Conservation (phyloP, 2,329 filamentous ascomycete species). For the Trichothecium sympodiale region DNA sequence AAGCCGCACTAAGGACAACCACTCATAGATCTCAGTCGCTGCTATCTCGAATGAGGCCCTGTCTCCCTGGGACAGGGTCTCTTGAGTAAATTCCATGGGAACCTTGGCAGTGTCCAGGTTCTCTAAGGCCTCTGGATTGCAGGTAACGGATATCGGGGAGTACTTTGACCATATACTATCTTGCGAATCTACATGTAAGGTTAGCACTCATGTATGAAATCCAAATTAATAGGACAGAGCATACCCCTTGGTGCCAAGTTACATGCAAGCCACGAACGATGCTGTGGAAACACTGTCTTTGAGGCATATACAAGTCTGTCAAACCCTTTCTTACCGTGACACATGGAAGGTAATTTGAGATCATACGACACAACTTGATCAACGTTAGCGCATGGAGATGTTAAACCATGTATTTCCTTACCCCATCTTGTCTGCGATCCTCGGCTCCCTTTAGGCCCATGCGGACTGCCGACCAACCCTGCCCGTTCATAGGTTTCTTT, state of each 20-base stretch:
- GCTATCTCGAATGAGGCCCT: conserved; percentile 49
- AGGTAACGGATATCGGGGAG: too few species aligned
- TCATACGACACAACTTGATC: conserved; percentile 62
- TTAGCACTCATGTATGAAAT: too few species aligned
- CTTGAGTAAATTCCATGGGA: conserved; percentile 8
- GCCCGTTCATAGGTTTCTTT: conserved; percentile 73
- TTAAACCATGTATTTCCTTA: conserved; percentile 26
- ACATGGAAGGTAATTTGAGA: conserved; percentile 63
- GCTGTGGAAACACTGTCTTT: conserved; percentile 60
- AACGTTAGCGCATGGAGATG: conserved; percentile 13
- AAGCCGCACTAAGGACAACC: conserved; percentile 58
- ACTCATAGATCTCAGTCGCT: conserved; percentile 58
- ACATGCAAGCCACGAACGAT: conserved; percentile 68
- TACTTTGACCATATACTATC: too few species aligned
- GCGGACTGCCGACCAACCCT: conserved; percentile 64
- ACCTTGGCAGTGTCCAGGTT: too few species aligned
- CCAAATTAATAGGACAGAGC: conserved; percentile 20
- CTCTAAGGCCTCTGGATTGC: too few species aligned
- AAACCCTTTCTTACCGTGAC: conserved; percentile 74
- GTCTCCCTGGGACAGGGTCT: conserved; percentile 21
- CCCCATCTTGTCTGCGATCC: conserved; percentile 61
- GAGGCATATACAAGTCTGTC: conserved; percentile 68
- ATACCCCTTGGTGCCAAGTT: conserved; percentile 32
- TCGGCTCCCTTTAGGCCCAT: conserved; percentile 45
- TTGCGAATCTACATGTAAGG: too few species aligned